These are phyloP conservation scores for Russula sp. DNA, from an alignment of 768 basidiomycete species.

Conservation along the genomic window DNA sequence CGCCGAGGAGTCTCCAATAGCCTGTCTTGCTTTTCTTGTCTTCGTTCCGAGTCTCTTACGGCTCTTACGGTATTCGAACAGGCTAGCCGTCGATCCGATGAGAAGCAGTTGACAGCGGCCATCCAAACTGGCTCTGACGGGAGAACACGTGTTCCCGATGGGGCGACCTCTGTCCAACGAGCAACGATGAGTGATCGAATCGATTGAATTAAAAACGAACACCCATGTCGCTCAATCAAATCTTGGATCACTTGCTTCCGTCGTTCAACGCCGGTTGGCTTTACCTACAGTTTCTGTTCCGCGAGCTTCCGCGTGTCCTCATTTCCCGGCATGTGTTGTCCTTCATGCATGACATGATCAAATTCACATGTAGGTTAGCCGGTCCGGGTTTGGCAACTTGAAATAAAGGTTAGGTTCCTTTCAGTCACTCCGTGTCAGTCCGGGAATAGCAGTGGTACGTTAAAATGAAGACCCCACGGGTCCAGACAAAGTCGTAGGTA, in stretches of 20 bases:
- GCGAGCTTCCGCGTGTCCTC: conserved; percentile 18
- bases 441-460: conserved; percentile 1
- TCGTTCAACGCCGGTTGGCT: background rate
- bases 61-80: conserved; percentile 15
- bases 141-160: conserved; percentile 7
- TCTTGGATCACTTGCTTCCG: conserved; percentile 13
- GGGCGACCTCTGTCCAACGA: conserved; percentile 7
- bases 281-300: conserved; percentile 18
- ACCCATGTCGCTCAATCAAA: background rate
- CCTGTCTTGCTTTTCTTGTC: conserved; percentile 3
- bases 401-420: conserved; percentile 5
- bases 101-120: conserved; percentile 13
- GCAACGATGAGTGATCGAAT: background rate
- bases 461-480: conserved; percentile 8
- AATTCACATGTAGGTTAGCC: background rate
- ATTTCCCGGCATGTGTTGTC: background rate
- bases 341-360: background rate
- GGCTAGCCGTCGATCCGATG: conserved; percentile 21
- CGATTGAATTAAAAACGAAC: no score
- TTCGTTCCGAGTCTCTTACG: conserved; percentile 2
- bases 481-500: conserved; percentile 4
- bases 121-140: background rate
- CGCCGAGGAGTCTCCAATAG: conserved; percentile 17
- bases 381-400: background rate
- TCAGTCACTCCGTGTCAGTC: background rate